Percentiles rank a stretch among this genome's conserved stretches.
These are phyloP conservation scores for Mallotus repandus DNA, from an alignment of 441 rosid species.

Conservation along the genomic window DNA sequence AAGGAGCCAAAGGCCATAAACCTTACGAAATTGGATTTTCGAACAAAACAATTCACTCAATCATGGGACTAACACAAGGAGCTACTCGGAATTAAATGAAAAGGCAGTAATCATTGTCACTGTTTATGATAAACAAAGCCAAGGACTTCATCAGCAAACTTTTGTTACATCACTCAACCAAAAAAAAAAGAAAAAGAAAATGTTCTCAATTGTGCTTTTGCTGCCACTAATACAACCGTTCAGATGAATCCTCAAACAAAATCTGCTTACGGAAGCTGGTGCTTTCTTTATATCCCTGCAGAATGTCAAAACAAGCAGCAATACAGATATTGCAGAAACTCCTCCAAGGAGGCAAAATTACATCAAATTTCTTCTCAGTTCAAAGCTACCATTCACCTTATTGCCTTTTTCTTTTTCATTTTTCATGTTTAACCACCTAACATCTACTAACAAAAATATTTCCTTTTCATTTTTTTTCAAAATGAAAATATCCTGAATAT, in stretches of 20 bases:
- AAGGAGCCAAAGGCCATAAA: slow-evolving; percentile 24
- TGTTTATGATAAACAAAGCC: not conserved
- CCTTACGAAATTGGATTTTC: too few species aligned
- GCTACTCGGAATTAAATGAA: not conserved
- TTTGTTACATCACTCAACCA: slow-evolving; percentile 5
- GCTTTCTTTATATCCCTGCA: slow-evolving; percentile 27
- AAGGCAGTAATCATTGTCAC: not conserved
- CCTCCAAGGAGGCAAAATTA: not conserved
- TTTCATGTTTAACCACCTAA: not conserved
- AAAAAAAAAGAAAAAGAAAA: not conserved
- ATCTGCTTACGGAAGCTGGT: slow-evolving; percentile 5
- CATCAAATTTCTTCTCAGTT: not conserved
- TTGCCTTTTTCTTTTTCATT: not conserved
- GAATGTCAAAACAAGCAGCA: slow-evolving; percentile 26
- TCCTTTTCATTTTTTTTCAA: not conserved
- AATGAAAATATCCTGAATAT: not conserved
- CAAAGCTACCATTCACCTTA: not conserved
- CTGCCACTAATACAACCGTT: slow-evolving; percentile 1
- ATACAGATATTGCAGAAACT: slow-evolving; percentile 14
- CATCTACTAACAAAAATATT: not conserved
- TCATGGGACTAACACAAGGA: not conserved
- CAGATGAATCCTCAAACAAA: not conserved
- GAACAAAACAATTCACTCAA: not conserved
- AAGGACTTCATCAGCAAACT: not conserved
- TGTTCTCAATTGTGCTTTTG: not conserved